Evolutionary conservation across 1,139 yeast species (phyloP).

Genomic region (Candida freyschussii): DNA sequence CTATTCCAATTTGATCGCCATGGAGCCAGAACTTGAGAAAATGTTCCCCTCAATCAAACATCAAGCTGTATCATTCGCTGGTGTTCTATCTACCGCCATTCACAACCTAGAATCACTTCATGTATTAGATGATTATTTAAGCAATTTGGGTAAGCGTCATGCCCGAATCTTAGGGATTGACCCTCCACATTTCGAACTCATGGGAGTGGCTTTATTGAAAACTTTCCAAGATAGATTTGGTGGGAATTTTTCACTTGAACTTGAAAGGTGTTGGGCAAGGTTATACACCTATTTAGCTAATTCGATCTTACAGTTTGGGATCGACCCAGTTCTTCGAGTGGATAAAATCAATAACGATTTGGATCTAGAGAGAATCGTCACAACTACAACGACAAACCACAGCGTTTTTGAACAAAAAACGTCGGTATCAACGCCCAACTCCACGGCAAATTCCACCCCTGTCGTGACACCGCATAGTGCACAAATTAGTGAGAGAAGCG

Average conservation of each 20-base stretch:
- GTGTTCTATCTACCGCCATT: constrained; percentile 64
- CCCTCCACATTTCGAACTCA: constrained; percentile 64
- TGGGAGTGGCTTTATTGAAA: constrained; percentile 74
- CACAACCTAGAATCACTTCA: constrained; percentile 38
- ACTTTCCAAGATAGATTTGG: constrained; percentile 70
- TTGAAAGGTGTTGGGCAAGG: constrained; percentile 69
- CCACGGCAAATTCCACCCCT: too few species aligned
- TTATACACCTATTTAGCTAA: constrained; percentile 53
- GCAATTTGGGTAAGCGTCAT: constrained; percentile 68
- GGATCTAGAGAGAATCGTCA: too few species aligned
- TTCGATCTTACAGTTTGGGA: constrained; percentile 56
- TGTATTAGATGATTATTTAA: constrained; percentile 54
- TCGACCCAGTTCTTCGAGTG: constrained; percentile 48
- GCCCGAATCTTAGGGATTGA: constrained; percentile 72
- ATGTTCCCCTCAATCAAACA: constrained; percentile 62
- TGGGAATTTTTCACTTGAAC: constrained; percentile 40
- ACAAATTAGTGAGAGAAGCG: too few species aligned
- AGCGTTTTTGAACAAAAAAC: background rate
- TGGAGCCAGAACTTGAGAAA: constrained; percentile 49
- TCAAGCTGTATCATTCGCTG: constrained; percentile 77
- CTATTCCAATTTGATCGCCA: constrained; percentile 52
- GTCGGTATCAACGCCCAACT: background rate
- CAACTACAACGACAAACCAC: background rate
- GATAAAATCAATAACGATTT: constrained; percentile 17
- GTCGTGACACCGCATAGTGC: background rate